Conservation (phyloP, 2,329 filamentous ascomycete genomes). For the Proliferodiscus dingleyae region DNA sequence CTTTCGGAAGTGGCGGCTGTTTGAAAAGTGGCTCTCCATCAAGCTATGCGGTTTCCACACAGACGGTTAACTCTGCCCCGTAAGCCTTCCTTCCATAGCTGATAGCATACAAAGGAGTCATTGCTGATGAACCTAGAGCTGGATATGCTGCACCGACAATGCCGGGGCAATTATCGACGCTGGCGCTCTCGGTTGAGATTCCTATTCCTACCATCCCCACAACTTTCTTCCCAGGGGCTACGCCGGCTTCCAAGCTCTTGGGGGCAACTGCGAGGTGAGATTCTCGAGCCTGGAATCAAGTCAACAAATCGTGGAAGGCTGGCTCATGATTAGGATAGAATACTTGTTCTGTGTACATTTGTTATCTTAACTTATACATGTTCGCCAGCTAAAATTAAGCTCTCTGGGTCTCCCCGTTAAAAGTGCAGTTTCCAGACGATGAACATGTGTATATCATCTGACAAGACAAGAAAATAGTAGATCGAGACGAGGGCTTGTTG, state of each 20-base stretch:
- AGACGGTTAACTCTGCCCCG: conserved; percentile 11
- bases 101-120: neutral
- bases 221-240: conserved; percentile 23
- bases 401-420: no score
- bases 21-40: conserved; percentile 1
- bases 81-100: conserved; percentile 3
- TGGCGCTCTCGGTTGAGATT: conserved; percentile 16
- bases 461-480: no score
- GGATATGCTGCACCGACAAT: conserved; percentile 3
- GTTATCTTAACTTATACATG: no score
- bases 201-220: conserved; percentile 24
- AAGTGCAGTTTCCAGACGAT: no score
- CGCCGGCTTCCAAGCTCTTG: conserved; percentile 16
- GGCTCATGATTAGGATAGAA: no score
- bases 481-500: no score
- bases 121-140: neutral
- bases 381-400: no score
- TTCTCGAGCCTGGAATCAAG: neutral
- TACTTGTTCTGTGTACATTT: no score
- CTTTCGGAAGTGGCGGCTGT: conserved; percentile 44
- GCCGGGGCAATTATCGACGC: neutral
- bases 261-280: neutral
- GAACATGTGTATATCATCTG: no score
- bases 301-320: no score
- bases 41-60: conserved; percentile 7